Evolutionary conservation across 2,329 filamentous ascomycete species (phyloP).

Genomic region (Exophiala aquamarina): DNA sequence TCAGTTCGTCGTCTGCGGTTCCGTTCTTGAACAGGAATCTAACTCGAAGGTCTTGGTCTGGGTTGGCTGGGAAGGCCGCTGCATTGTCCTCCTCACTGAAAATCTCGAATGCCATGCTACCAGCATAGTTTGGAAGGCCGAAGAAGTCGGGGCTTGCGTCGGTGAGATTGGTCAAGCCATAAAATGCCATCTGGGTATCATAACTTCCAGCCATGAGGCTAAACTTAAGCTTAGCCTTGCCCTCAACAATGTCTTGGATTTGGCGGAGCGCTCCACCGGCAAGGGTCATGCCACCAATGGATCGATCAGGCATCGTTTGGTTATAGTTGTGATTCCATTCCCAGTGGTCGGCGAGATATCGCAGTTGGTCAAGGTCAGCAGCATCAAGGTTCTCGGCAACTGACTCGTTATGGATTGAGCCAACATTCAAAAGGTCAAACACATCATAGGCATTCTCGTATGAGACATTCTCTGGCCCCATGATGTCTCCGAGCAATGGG

Average conservation of each 20-base stretch:
- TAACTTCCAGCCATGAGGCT: slow-evolving; percentile 61
- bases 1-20: slow-evolving; percentile 2
- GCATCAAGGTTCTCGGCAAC: slow-evolving; percentile 52
- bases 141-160: slow-evolving; percentile 61
- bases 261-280: slow-evolving; percentile 58
- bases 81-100: slow-evolving; percentile 47
- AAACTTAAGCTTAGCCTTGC: slow-evolving; percentile 35
- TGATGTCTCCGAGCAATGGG: slow-evolving; percentile 53
- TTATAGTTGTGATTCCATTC: slow-evolving; percentile 87
- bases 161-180: slow-evolving; percentile 55
- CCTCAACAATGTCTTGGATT: slow-evolving; percentile 38
- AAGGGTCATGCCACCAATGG: slow-evolving; percentile 61
- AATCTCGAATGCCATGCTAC: slow-evolving; percentile 75
- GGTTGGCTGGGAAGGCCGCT: neutral
- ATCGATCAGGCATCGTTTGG: slow-evolving; percentile 43
- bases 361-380: slow-evolving; percentile 59
- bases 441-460: slow-evolving; percentile 65
- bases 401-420: slow-evolving; percentile 58
- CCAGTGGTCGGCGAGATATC: slow-evolving; percentile 70
- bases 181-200: slow-evolving; percentile 60
- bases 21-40: slow-evolving; percentile 10
- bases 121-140: slow-evolving; percentile 79
- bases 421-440: slow-evolving; percentile 63
- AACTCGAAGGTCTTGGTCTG: neutral
- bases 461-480: slow-evolving; percentile 42